These are phyloP conservation scores for Xylaria sp. DNA, from an alignment of 2,329 filamentous ascomycete species.

Conservation along the genomic window DNA sequence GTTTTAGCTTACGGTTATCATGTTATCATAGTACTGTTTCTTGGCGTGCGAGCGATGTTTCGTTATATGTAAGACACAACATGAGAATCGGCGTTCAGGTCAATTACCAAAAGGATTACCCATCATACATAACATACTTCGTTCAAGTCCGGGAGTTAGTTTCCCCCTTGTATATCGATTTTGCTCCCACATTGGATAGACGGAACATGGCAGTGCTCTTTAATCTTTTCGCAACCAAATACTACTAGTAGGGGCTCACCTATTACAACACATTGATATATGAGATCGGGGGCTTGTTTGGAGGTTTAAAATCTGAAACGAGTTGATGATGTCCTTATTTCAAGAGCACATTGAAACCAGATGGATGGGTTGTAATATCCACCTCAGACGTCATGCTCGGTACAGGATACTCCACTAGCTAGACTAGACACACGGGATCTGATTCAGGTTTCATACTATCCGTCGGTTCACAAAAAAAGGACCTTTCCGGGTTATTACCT, in stretches of 20 bases:
- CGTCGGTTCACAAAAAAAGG: not conserved
- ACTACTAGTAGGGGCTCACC: not conserved
- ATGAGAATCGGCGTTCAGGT: slow-evolving; percentile 13
- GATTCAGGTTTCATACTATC: not conserved
- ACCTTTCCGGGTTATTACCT: not conserved
- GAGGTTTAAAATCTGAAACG: not conserved
- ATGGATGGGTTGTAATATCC: not conserved
- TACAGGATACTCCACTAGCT: not conserved
- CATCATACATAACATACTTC: not conserved
- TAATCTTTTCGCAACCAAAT: not conserved
- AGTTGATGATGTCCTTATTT: not conserved
- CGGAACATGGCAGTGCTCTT: not conserved
- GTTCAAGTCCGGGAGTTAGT: not conserved
- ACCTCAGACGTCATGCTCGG: slow-evolving; percentile 8
- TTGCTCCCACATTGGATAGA: too few relatives aligned
- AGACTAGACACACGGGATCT: not conserved
- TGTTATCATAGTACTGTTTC: slow-evolving; percentile 1
- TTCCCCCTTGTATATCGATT: not conserved
- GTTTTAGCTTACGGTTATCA: slow-evolving; percentile 9
- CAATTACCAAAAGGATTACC: not conserved
- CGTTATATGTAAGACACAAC: slow-evolving; percentile 5
- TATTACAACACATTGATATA: not conserved
- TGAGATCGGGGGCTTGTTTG: not conserved
- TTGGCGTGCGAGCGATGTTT: not conserved
- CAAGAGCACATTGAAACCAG: not conserved